phyloP scores from a whole-genome alignment of 1,284 basidiomycete species.

The Mycena sp. region DNA sequence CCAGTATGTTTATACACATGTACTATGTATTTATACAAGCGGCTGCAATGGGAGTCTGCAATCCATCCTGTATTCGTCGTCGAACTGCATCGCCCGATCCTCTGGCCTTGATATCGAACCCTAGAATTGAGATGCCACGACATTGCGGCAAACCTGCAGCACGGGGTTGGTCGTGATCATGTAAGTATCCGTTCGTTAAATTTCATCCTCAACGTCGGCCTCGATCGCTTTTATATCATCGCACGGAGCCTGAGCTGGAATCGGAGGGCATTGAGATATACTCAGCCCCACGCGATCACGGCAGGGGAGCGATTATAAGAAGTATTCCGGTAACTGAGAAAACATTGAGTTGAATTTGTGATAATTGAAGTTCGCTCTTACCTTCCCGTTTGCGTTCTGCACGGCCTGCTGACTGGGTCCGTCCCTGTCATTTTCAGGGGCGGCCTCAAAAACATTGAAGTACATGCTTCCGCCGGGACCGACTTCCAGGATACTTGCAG shows the following conservation, averaged over 20 bases:
- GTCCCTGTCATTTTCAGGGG: slow-evolving; percentile 95
- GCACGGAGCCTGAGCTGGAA: background rate
- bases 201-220: slow-evolving; percentile 18
- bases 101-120: no score
- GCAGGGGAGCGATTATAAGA: slow-evolving; percentile 16
- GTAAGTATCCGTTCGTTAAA: slow-evolving; percentile 14
- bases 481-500: slow-evolving; percentile 96
- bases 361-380: slow-evolving; percentile 39
- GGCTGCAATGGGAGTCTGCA: background rate
- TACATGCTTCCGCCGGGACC: slow-evolving; percentile 90
- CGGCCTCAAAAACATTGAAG: slow-evolving; percentile 99
- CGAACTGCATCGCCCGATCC: background rate
- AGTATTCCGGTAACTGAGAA: slow-evolving; percentile 31
- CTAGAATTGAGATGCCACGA: no score
- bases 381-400: slow-evolving; percentile 76
- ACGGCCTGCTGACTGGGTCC: slow-evolving; percentile 79
- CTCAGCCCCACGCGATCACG: no score
- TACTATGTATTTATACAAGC: slow-evolving; percentile 17
- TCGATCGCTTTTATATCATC: slow-evolving; percentile 1
- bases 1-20: slow-evolving; percentile 26
- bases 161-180: no score
- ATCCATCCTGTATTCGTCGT: background rate
- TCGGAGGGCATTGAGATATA: no score
- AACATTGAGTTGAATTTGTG: background rate
- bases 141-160: no score